Evolutionary conservation across 352 stramenopile species (phyloP).

Genomic region (Globisporangium radiosum): DNA sequence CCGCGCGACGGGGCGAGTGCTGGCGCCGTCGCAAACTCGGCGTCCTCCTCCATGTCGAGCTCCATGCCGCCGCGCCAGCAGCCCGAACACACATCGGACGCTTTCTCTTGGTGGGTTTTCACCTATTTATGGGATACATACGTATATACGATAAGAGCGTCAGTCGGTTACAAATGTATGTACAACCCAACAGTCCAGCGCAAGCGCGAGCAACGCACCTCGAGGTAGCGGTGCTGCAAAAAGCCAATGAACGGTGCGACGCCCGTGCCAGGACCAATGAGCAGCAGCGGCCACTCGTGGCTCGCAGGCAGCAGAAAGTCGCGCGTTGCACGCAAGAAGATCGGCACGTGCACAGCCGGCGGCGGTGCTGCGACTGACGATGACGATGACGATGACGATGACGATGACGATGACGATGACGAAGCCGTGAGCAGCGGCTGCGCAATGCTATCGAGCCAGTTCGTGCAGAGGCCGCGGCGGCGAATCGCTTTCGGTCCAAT

Average conservation of each 20-base stretch:
- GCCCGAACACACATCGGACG: slow-evolving; percentile 44
- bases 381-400: too few species aligned
- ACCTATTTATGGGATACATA: not conserved
- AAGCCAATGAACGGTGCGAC: slow-evolving; percentile 97
- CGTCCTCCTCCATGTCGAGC: slow-evolving; percentile 37
- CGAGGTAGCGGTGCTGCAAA: slow-evolving; percentile 77
- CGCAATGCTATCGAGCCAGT: slow-evolving; percentile 48
- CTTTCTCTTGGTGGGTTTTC: slow-evolving; percentile 13
- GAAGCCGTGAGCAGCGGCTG: slow-evolving; percentile 26
- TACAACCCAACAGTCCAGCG: not conserved
- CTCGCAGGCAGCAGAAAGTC: slow-evolving; percentile 88
- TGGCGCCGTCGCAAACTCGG: slow-evolving; percentile 21
- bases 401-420: too few species aligned
- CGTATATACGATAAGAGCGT: not conserved
- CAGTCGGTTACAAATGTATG: not conserved
- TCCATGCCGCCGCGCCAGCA: slow-evolving; percentile 72
- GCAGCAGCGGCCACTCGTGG: slow-evolving; percentile 83
- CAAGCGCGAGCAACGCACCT: slow-evolving; percentile 9
- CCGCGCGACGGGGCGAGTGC: slow-evolving; percentile 30
- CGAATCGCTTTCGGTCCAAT: slow-evolving; percentile 29
- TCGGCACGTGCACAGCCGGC: slow-evolving; percentile 35
- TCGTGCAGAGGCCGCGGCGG: slow-evolving; percentile 54
- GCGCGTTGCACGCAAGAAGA: slow-evolving; percentile 88
- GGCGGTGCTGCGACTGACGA: not conserved
- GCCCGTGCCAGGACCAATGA: slow-evolving; percentile 94